Conservation (phyloP, 768 basidiomycete genomes). For the Paxillus involutus region DNA sequence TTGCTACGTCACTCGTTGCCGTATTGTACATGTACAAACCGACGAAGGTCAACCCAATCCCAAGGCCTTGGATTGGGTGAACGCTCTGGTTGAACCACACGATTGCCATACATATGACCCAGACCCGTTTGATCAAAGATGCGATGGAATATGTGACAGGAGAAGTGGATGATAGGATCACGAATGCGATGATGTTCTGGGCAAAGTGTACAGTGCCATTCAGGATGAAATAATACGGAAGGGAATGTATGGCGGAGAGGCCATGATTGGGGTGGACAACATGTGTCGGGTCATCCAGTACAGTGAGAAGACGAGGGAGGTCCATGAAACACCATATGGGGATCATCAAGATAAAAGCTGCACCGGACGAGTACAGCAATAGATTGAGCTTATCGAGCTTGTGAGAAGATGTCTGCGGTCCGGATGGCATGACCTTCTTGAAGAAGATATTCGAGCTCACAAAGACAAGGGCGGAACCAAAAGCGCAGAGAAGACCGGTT, state of each 20-base stretch:
- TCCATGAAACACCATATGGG: slow-evolving; percentile 95
- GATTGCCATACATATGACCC: slow-evolving; percentile 96
- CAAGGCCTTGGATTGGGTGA: slow-evolving; percentile 80
- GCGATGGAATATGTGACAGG: slow-evolving; percentile 99
- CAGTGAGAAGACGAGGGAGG: slow-evolving; percentile 62
- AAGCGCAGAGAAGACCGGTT: slow-evolving; percentile 89
- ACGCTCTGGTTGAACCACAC: slow-evolving; percentile 93
- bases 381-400: slow-evolving; percentile 98
- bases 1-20: slow-evolving; percentile 89
- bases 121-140: slow-evolving; percentile 95
- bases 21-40: slow-evolving; percentile 97
- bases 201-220: slow-evolving; percentile 97
- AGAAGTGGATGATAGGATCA: slow-evolving; percentile 92
- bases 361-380: slow-evolving; percentile 88
- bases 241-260: slow-evolving; percentile 54
- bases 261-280: slow-evolving; percentile 46
- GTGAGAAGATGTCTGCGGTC: slow-evolving; percentile 51
- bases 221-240: slow-evolving; percentile 82
- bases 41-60: slow-evolving; percentile 87
- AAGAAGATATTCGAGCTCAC: slow-evolving; percentile 99
- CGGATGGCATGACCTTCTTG: slow-evolving; percentile 92
- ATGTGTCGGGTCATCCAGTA: slow-evolving; percentile 39
- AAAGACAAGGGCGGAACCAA: slow-evolving; percentile 95
- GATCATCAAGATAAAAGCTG: slow-evolving; percentile 95
- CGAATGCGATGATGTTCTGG: slow-evolving; percentile 97